Evolutionary conservation across 2,329 filamentous ascomycete species (phyloP), one percentile per base, ranked within the genome.

Genomic region (Chaetomium globosum): DNA sequence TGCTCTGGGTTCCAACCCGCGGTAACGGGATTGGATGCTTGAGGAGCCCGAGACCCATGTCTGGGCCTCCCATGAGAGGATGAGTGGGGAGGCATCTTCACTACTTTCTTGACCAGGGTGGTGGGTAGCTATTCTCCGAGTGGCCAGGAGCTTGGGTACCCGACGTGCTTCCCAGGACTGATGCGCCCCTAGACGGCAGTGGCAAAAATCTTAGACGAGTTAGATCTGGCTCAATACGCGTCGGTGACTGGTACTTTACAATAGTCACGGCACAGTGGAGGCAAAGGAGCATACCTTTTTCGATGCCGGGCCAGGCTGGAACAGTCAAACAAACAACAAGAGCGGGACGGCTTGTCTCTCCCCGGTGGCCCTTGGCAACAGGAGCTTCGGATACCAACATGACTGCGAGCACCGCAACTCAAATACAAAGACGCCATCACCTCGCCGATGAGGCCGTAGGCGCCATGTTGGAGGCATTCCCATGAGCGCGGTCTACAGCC

Each of bases 41-140:
- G 16, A 7, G 54, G n/a, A 23, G 21, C 33, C 19, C 49, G 59
- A 54, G 59, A 55, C 33, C 64, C 59, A 46, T 36, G 31, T 49
- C 28, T 26, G 48, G 53, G 12, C 23, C 26, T 54, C 28, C 36
- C 23, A 10, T 51, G 31, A 10, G 58, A 61, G 33, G 53, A 55
- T 28, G n/a, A 39, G 36, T 59, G 58, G 26, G 5, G 26, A 33
- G 63, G 19, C 63, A 65, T 65, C 43, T 39, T 65, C 26, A 23
- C 9, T 2, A 28, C 12, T n/a, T 19, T 46, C 2, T 5, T 39
- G 33, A 13, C 16, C 12, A 28, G 55, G 21, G 3, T 21, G 23
- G 9, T 13, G 23, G 53, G 2, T 46, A 9, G 39, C 19, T 43
- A 12, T 39, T 12, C 36, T 57, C 36, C 55, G 19, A 51, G 57